phyloP scores from a whole-genome alignment of 2,329 filamentous ascomycete genomes.

The Sporothrix humicola region DNA sequence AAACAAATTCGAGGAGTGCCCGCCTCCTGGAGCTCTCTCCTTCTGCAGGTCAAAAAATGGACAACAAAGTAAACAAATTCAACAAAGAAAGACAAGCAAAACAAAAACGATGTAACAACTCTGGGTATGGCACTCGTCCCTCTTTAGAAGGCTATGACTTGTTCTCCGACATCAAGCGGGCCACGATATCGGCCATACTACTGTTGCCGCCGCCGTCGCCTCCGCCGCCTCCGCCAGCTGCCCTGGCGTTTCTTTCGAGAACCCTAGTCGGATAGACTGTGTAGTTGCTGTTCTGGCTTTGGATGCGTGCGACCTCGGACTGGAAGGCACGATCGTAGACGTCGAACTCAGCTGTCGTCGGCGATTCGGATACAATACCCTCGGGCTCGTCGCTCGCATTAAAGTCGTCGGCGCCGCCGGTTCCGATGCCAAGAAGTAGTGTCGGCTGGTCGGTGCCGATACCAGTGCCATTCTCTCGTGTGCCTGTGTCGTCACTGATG shows the following conservation, averaged over 20 bases:
- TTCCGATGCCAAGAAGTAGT: constrained; percentile 77
- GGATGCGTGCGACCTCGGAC: constrained; percentile 77
- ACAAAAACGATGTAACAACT: not conserved
- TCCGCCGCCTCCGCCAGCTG: not conserved
- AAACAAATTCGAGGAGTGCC: not conserved
- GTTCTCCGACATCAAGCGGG: not conserved
- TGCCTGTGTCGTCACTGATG: constrained; percentile 35
- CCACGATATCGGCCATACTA: constrained; percentile 20
- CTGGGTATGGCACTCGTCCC: too few species aligned
- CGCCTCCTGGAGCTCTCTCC: not conserved
- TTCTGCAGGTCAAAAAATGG: not conserved
- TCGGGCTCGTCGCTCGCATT: constrained; percentile 46
- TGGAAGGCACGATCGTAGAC: constrained; percentile 90
- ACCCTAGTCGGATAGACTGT: constrained; percentile 57
- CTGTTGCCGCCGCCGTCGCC: not conserved
- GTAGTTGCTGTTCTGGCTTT: constrained; percentile 47
- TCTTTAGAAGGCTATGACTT: not conserved
- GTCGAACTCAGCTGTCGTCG: constrained; percentile 80
- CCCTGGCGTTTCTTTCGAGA: constrained; percentile 20
- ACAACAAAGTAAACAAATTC: not conserved
- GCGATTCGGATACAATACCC: constrained; percentile 76
- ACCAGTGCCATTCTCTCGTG: constrained; percentile 66
- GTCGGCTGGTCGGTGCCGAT: constrained; percentile 66
- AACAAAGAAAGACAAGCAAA: not conserved
- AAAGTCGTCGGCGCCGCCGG: constrained; percentile 59